Base-by-base conservation (phyloP, 2,329 filamentous ascomycete species). In the Neonectria faginata region DNA sequence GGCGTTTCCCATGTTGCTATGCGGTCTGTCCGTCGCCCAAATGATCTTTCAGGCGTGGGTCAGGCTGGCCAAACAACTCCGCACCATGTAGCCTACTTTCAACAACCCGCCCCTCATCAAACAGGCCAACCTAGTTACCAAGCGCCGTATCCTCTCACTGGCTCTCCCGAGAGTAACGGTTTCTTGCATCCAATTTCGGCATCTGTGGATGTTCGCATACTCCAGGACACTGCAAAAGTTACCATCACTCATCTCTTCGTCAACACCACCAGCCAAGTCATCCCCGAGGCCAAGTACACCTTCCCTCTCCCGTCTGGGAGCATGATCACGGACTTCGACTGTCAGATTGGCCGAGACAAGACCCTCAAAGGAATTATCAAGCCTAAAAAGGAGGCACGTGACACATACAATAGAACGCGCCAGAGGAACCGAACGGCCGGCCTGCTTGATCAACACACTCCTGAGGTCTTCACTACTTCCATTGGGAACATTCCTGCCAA, bases 361-460 rank as follows among this genome's bases (percentile, higher is more conserved):
- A 20, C 45, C 3, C n/a, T 55, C 8, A 12, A 55, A 18, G 52
- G 52, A 2, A 12, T 27, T 1, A 39, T 55, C 3, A 55, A 55
- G n/a, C 36, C 36, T 9, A 55, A 44, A 12, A 11, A 11, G 22
- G 52, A 55, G 9, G 52, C 39, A 14, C 36, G 27, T 10, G 52
- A 44, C 16, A 39, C 5, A 14, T 39, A 39, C 36, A 5, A 39
- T 8, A 39, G 36, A 39, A n/a, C 41, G 10, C 12, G 42, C 7
- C 6, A 20, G 3, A 44, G 22, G 36, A 44, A 29, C 14, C n/a
- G 20, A 20, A 20, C 20, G 10, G 52, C 52, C 10, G 36, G n/a
- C 16, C 33, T 54, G 4, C 29, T 55, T 14, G 52, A 55, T 3
- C n/a, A 41, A 33, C 52, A 55, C 12, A 55, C 52, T 18, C 52